Evolutionary conservation across 176 grass and related monocot genomes (phyloP), one percentile per base, ranked within the genome.

Genomic region (Rhynchospora pubera): DNA sequence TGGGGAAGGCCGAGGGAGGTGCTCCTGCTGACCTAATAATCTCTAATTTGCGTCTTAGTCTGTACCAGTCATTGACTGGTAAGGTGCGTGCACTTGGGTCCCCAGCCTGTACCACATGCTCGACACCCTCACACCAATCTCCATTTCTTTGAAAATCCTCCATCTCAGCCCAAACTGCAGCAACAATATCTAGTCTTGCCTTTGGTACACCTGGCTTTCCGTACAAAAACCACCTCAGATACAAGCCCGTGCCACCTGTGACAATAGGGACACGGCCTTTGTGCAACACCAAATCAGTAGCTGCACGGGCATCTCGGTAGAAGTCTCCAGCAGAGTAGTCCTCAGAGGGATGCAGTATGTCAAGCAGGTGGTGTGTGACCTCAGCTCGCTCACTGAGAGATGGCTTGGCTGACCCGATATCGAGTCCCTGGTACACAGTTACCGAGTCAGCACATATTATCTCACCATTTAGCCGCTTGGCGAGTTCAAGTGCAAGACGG

Each of bases 151-250:
- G 87, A 21, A 93, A 83, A n/a, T 69, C 28, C 26, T 75, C 39
- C 22, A 97, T 87, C 83, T 97, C 91, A 7, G 87, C 80, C 56
- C 66, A 86, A 58, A 89, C 94, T 63, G 80, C 84, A 0, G 78
- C 80, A 0, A 86, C 46, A 4, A 84, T 39, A 59, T 85, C 84
- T 7, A 72, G 28, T 15, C 85, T 93, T 2, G 91, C 86, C 16
- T 85, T 91, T 0, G 94, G 94, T 26, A 97, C 89, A 52, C 80
- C 44, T 0, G 94, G 94, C 85, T 97, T 97, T 51, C 94, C 94
- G 15, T 97, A 97, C 16, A 97, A 86, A 79, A 88, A 97, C 94
- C 94, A 97, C 63, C 94, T 23, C 0, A 97, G 18, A 83, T 97
- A 97, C 2, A 97, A 85, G 39, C 94, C 94, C 0, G 94, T 97